Evolutionary conservation across 2,329 filamentous ascomycete genomes (phyloP).

Genomic region (Phoma herbarum): DNA sequence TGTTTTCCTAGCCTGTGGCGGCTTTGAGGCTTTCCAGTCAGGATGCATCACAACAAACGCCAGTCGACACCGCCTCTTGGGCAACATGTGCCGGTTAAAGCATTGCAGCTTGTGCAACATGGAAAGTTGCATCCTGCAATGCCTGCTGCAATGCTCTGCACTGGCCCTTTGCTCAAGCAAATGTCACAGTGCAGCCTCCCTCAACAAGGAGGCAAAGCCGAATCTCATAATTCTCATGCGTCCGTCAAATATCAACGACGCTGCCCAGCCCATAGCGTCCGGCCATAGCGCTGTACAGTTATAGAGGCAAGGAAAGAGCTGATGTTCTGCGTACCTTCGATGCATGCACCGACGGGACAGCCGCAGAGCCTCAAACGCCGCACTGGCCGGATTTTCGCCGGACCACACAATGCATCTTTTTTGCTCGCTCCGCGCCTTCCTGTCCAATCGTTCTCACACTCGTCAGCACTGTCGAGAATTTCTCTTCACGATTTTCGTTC

Average conservation of each 20-base stretch:
- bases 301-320: constrained; percentile 12
- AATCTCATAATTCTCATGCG: not conserved
- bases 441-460: constrained; percentile 9
- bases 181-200: not conserved
- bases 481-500: constrained; percentile 9
- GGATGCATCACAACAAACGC: not conserved
- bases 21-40: constrained; percentile 9
- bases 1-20: constrained; percentile 1
- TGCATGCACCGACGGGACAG: constrained; percentile 14
- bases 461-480: constrained; percentile 21
- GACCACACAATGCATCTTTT: constrained; percentile 3
- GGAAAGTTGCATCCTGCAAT: not conserved
- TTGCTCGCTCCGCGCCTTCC: not conserved
- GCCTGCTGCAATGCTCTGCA: not conserved
- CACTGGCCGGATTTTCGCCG: constrained; percentile 14
- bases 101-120: not conserved
- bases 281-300: not conserved
- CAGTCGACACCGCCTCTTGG: constrained; percentile 8
- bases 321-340: constrained; percentile 22
- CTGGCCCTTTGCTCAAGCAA: not conserved
- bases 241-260: not conserved
- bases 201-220: not conserved
- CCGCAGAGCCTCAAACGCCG: constrained; percentile 23
- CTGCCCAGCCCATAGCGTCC: constrained; percentile 1
- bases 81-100: not conserved